Base-by-base conservation (phyloP, 352 stramenopile species). In the Blastocystis sp. region DNA sequence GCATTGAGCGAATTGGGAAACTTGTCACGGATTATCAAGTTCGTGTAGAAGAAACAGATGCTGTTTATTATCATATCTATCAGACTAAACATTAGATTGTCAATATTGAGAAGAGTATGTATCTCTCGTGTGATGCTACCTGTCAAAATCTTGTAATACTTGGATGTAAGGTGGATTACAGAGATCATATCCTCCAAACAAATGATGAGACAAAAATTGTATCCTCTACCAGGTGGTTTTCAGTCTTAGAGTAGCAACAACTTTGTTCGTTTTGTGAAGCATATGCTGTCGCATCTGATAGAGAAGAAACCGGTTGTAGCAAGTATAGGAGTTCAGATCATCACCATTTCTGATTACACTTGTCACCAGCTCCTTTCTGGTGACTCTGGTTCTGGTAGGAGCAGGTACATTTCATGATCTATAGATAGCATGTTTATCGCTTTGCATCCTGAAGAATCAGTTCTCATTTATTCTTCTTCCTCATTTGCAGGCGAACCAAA, bases 101-200 rank as follows among this genome's bases (percentile, higher is more conserved):
- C 24, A 48, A 58, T 35, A 66, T 58, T 1, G 53, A 53, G 17
- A 37, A 66, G 48, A 48, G 24, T 51, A 53, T 56, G 17, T 84
- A 66, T 68, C 48, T 42, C 35, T 27, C 27, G 5, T 84, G 73
- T 69, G 57, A 24, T n/a, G n/a, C 37, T 7, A 27, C 22, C n/a
- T 58, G 44, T 57, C 33, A 78, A 27, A 78, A 78, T 56, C 66
- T 56, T 35, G 66, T 53, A 56, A n/a, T 78, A 57, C 44, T 78
- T 57, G 37, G 33, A 13, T 78, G 66, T 78, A 35, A 42, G 1
- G 37, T 42, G 33, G 57, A 35, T 24, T 33, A 48, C 13, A 51
- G 57, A 0, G 66, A 78, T n/a, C 37, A 78, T 1, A 42, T 78
- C 24, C 37, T 78, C 42, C 33, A n/a, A 19, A 53, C 62, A 40